A percentile compares a stretch with the other conserved stretches of the same genome.
Evolutionary conservation across 805 yeast genomes (phyloP).

Genomic region (Saccharomycopsis babjevae): DNA sequence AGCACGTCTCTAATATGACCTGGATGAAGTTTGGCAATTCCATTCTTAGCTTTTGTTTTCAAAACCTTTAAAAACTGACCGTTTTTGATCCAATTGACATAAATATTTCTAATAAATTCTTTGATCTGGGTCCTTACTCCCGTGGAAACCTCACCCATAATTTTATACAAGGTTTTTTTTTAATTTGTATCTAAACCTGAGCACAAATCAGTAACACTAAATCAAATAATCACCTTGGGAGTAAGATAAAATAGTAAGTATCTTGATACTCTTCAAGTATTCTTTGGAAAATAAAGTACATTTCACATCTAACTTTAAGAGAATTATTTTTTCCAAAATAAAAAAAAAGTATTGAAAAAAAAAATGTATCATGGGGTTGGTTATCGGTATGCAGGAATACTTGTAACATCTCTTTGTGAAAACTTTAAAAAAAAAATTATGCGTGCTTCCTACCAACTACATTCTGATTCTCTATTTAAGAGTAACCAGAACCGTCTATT

Average conservation of each 20-base stretch:
- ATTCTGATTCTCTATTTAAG: neutral
- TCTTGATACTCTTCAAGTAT: no score
- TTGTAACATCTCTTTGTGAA: neutral
- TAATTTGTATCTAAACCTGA: no score
- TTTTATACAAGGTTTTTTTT: neutral
- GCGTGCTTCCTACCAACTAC: neutral
- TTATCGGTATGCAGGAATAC: neutral
- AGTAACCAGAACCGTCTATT: no score
- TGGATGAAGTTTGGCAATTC: conserved; percentile 12
- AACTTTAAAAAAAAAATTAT: neutral
- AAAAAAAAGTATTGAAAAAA: neutral
- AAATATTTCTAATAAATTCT: conserved; percentile 14
- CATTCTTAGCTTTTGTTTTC: conserved; percentile 15
- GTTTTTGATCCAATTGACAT: conserved; percentile 14
- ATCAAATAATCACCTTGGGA: no score
- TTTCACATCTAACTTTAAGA: neutral
- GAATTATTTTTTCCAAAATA: neutral
- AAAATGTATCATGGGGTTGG: neutral
- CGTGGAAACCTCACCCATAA: conserved; percentile 5
- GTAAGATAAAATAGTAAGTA: no score
- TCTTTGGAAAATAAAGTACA: no score
- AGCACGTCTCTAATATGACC: conserved; percentile 16
- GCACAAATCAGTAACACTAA: no score
- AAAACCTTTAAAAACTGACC: conserved; percentile 12
- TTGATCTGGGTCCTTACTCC: conserved; percentile 10